Conservation (phyloP, 495 filamentous ascomycete genomes). For the Rhizodiscina lignyota region DNA sequence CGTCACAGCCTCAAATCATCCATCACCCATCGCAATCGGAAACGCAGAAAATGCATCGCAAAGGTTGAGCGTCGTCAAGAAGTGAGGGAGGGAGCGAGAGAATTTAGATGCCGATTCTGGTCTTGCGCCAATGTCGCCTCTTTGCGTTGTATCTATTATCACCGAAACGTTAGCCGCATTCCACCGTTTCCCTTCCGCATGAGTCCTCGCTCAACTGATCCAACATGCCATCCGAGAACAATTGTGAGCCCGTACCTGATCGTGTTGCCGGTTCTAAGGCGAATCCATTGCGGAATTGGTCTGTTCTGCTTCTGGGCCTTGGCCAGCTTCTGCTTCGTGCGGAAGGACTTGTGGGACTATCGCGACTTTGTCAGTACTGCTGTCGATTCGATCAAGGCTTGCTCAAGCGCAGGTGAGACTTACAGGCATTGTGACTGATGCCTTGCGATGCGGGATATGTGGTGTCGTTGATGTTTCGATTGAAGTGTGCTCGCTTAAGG, state of each 20-base stretch:
- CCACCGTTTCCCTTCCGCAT: neutral
- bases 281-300: conserved; percentile 98
- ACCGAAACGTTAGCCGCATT: neutral
- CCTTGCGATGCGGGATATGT: no score
- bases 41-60: no score
- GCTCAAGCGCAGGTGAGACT: no score
- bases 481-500: no score
- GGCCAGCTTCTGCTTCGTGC: conserved; percentile 99
- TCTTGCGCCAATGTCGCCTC: conserved; percentile 99
- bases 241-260: conserved; percentile 53
- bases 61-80: no score
- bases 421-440: no score
- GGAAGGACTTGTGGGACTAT: conserved; percentile 96
- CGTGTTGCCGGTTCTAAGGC: conserved; percentile 94
- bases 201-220: neutral
- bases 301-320: conserved; percentile 99
- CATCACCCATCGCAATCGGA: no score
- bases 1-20: no score
- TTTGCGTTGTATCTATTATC: conserved; percentile 89
- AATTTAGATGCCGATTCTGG: conserved; percentile 86
- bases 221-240: neutral
- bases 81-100: no score
- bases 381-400: no score
- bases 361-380: no score
- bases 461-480: no score